Conservation (phyloP, 1,139 yeast species). For the Debaryomyces fabryi region DNA sequence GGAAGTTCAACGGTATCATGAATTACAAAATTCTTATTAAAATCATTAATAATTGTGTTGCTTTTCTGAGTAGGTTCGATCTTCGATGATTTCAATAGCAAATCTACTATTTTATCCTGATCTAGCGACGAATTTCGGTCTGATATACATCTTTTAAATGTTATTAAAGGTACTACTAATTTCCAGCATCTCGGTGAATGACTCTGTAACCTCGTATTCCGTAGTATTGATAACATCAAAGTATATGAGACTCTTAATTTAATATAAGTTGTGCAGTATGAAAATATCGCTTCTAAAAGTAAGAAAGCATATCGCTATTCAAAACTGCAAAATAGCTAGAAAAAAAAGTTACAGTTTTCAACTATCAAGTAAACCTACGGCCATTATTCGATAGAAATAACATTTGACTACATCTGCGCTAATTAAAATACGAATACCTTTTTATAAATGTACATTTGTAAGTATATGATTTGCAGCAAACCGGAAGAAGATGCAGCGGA, state of each 20-base stretch:
- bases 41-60: background rate
- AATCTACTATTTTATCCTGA: conserved; percentile 8
- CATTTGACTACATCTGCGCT: background rate
- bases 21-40: background rate
- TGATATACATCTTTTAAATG: background rate
- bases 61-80: background rate
- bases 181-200: background rate
- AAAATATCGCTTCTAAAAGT: too few species aligned
- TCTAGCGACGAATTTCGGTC: background rate
- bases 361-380: background rate
- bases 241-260: background rate
- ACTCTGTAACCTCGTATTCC: background rate
- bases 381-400: background rate
- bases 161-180: background rate
- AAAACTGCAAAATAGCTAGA: background rate
- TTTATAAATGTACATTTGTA: conserved; percentile 16
- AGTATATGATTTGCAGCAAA: conserved; percentile 12
- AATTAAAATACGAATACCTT: conserved; percentile 5
- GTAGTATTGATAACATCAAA: conserved; percentile 2
- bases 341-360: background rate
- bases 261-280: background rate
- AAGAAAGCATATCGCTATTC: background rate
- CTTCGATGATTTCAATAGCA: conserved; percentile 7
- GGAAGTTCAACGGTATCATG: conserved; percentile 6
- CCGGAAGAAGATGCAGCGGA: conserved; percentile 7